Conservation (phyloP, 352 stramenopile genomes). For the Globisporangium cylindrosporum region DNA sequence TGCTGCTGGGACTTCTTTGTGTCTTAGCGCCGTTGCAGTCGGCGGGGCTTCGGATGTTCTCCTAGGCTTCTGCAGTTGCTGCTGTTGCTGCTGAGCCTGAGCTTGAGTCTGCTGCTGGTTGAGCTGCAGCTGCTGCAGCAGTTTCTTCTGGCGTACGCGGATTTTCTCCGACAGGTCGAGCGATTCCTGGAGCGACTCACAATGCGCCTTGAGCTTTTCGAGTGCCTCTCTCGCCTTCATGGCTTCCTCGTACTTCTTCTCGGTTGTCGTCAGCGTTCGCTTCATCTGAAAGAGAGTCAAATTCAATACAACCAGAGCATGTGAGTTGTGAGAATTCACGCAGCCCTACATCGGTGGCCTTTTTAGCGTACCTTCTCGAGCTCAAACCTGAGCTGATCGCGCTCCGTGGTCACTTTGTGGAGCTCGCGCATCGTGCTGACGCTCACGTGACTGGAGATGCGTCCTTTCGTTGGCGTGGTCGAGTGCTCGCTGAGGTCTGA, state of each 20-base stretch:
- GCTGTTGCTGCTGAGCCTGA: neutral
- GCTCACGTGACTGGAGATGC: constrained; percentile 16
- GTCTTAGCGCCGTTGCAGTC: neutral
- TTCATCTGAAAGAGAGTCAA: constrained; percentile 28
- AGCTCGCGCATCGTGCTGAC: constrained; percentile 50
- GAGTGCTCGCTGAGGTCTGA: constrained; percentile 24
- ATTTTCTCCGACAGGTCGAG: constrained; percentile 82
- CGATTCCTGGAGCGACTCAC: constrained; percentile 72
- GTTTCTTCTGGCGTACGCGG: constrained; percentile 68
- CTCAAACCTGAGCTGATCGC: constrained; percentile 79
- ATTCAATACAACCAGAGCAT: neutral
- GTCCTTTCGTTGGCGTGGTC: constrained; percentile 14
- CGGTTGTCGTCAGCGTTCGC: constrained; percentile 28
- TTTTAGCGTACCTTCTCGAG: constrained; percentile 44
- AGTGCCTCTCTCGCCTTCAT: constrained; percentile 51
- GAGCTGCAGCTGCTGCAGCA: constrained; percentile 66
- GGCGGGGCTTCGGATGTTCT: neutral
- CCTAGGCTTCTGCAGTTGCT: constrained; percentile 4
- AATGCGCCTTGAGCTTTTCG: constrained; percentile 71
- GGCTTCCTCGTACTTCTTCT: constrained; percentile 55
- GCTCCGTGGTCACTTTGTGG: constrained; percentile 58
- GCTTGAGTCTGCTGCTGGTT: constrained; percentile 19
- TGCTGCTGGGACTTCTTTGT: neutral
- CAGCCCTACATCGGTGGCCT: neutral
- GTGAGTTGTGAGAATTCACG: neutral